Base-by-base conservation (phyloP, 805 yeast genomes). In the Yamadazyma tumulicola region DNA sequence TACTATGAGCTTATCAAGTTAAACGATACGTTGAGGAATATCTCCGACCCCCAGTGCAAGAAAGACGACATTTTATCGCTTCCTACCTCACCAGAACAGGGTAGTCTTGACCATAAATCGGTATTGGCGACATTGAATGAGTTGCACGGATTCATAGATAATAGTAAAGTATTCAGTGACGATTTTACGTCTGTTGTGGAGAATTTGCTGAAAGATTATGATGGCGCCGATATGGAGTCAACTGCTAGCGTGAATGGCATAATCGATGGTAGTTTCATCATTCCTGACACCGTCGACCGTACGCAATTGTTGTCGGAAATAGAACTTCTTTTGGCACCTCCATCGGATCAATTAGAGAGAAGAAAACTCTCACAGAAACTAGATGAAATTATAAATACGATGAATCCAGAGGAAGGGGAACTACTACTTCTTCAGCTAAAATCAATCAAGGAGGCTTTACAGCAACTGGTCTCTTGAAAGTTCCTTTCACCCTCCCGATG, bases 1-100 rank as follows among this genome's bases (percentile, higher is more conserved):
- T 82, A 82, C 63, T 80, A 77, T 52, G 89, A 82, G 41, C 59
- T 82, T 43, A 80, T 82, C 49, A 79, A 79, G 47, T 72, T 82
- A 39, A 80, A 77, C 46, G 75, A 78, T 30, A 72, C 80, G 3
- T 56, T 82, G 16, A 39, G 42, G 11, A 51, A 49, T 15, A 35
- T 57, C 12, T 45, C 57, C 15, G 37, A 45, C 6, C 37, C 36
- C 5, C 31, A 39, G 0, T 27, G 36, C 6, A 32, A 35, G 15
- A 35, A 29, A 2, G 21, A 19, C 10, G 39, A 26, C 7, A 32
- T 42, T 15, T 26, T 35, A 21, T n/a, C n/a, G n/a, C n/a, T n/a
- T n/a, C n/a, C n/a, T n/a, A n/a, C n/a, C n/a, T n/a, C n/a, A n/a
- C n/a, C n/a, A n/a, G n/a, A n/a, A n/a, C n/a, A n/a, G n/a, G 39